Conservation (phyloP, 179 eudicot genomes). For the Beta lomatogona region DNA sequence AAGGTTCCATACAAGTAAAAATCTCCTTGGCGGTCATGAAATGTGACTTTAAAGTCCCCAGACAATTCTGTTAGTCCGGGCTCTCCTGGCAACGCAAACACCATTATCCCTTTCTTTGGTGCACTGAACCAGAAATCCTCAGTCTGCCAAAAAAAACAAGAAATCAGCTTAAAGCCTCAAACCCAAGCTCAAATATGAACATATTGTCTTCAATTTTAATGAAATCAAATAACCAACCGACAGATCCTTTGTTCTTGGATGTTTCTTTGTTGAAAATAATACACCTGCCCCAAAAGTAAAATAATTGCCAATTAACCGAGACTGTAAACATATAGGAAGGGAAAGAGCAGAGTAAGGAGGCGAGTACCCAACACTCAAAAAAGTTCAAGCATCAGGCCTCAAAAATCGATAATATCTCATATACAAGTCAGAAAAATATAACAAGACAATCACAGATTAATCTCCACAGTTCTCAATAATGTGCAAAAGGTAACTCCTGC, state of each 20-base stretch:
- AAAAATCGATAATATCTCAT: neutral
- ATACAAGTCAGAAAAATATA: neutral
- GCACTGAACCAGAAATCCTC: conserved; percentile 97
- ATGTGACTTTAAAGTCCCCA: conserved; percentile 89
- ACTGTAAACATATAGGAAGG: too few species aligned
- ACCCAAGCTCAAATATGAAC: conserved; percentile 1
- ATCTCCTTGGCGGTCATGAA: conserved; percentile 97
- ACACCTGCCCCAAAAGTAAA: conserved; percentile 53
- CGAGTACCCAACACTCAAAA: neutral
- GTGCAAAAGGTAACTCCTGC: neutral
- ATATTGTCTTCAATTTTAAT: neutral
- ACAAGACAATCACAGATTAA: neutral
- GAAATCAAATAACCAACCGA: conserved; percentile 48
- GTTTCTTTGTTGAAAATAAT: conserved; percentile 83
- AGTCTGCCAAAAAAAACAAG: conserved; percentile 51
- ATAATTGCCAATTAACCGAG: neutral
- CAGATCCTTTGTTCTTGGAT: conserved; percentile 90
- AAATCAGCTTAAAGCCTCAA: conserved; percentile 9
- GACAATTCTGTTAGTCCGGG: conserved; percentile 86
- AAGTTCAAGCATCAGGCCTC: neutral
- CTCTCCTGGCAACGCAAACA: conserved; percentile 97
- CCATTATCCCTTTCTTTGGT: conserved; percentile 94
- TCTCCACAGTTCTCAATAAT: neutral
- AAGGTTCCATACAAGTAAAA: conserved; percentile 77
- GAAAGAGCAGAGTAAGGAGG: neutral